Base-by-base conservation (phyloP, 2,329 filamentous ascomycete genomes). In the Thelonectria olida region DNA sequence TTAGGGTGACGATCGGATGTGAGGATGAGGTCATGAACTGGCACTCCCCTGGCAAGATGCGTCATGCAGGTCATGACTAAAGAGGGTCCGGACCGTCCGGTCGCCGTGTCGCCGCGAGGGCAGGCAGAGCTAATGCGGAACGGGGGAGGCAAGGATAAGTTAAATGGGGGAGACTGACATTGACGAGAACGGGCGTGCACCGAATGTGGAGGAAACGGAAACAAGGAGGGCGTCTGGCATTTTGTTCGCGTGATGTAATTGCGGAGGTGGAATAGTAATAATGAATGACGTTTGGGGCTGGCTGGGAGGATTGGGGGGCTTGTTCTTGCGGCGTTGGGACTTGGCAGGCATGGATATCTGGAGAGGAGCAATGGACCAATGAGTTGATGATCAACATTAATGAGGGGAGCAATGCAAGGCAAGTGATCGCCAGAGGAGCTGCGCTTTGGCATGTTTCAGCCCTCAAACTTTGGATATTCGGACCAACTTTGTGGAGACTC, bases 1-100 rank as follows among this genome's bases (percentile, higher is more conserved):
- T 50, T 60, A 60, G 41, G 50, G 51, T 54, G 65, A 62, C 27
- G 65, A 68, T 65, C 58, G 27, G 23, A 25, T 51, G 53, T 54
- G 47, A 49, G 41, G 20, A 70, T 70, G 68, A 71, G 68, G 68
- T 71, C 68, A 71, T 71, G 58, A 48, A 41, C 31, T 58, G 65
- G 50, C 47, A 55, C 61, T 34, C 52, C 68, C 68, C 67, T 69
- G 63, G 48, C 31, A 15, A 22, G 44, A 49, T 66, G 66, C 68
- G 66, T 70, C 68, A 70, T 70, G 65, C 61, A 68, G 47, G 64
- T 59, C 61, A 42, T 60, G 54, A 27, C 22, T 38, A 60, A 49
- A 54, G 50, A 60, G 44, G 57, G 38, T 44, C 44, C 15, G 57
- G 38, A 34, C 44, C 15, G 36, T 19, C 38, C 4, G 28, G 28